Evolutionary conservation across 2,329 filamentous ascomycete genomes (phyloP), one percentile per base, ranked within the genome.

Genomic region (Colletotrichum costaricense): DNA sequence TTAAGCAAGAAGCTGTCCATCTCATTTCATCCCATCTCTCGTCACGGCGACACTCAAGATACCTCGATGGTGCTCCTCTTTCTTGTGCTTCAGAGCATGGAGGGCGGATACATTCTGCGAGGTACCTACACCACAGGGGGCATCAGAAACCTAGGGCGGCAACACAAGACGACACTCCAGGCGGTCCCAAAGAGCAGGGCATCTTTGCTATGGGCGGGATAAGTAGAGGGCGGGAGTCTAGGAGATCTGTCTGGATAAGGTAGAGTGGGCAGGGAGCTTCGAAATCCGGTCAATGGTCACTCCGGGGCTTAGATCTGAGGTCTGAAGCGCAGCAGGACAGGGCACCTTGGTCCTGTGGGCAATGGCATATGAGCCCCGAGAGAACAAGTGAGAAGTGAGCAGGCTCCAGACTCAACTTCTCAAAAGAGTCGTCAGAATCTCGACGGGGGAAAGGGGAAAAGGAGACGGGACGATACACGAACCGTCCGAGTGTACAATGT

Each of bases 251-350:
- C 26, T 62, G 55, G 46, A 73, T 56, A 33, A 33, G 30, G 30
- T 33, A 73, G 70, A 42, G 38, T 73, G 28, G 55, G 56, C 42
- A 73, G 56, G 71, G 67, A 71, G 62, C 62, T 52, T 54, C 56
- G 42, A 59, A 70, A 60, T 56, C 66, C 59, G 65, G 58, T 69
- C 59, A 22, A 70, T 19, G 62, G 56, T 57, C 67, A n/a, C 56
- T 73, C 67, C 56, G 19, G 16, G 38, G 38, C 38, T 42, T 16
- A 42, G 67, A 66, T 70, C 60, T 62, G 67, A 65, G 60, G 67
- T 73, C 60, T 73, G 60, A 73, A 73, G 60, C 67, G 49, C 67
- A 66, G 57, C 60, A 62, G 67, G 52, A 67, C 71, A 73, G 56
- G 67, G 67, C 65, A 35, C 62, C 60, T 66, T 55, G 60, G 46